These are phyloP conservation scores for Ceratobasidium sp. DNA, from an alignment of 1,284 basidiomycete species.

Conservation along the genomic window DNA sequence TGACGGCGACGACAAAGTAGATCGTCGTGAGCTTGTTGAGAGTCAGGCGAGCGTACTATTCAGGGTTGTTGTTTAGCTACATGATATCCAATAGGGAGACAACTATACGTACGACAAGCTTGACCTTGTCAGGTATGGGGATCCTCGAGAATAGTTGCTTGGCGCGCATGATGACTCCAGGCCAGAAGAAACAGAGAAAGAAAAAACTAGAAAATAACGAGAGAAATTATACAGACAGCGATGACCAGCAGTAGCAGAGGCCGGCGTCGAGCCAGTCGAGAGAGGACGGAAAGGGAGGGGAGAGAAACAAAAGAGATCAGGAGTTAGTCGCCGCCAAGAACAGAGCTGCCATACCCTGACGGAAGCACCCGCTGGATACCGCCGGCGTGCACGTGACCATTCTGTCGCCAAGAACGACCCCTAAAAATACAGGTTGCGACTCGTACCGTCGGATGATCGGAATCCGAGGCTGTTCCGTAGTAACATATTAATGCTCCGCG, in stretches of 20 bases:
- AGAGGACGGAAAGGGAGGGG: neutral
- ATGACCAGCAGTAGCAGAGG: constrained; percentile 21
- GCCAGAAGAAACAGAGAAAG: neutral
- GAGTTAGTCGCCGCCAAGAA: constrained; percentile 21
- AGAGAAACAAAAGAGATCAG: neutral
- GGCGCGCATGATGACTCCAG: constrained; percentile 30
- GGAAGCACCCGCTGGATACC: neutral
- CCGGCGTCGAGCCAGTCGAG: constrained; percentile 28
- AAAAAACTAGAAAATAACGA: neutral
- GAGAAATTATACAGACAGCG: neutral
- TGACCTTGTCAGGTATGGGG: constrained; percentile 40
- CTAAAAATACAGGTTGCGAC: constrained; percentile 17
- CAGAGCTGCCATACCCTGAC: constrained; percentile 25
- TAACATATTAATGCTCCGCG: too few relatives aligned
- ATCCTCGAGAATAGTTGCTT: constrained; percentile 41
- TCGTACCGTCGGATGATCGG: too few relatives aligned
- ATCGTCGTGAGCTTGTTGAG: constrained; percentile 68
- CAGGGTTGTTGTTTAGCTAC: constrained; percentile 17
- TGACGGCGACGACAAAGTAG: constrained; percentile 70
- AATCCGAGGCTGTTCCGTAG: too few relatives aligned
- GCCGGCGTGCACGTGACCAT: constrained; percentile 35
- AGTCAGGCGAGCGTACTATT: constrained; percentile 72
- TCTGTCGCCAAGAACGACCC: constrained; percentile 29
- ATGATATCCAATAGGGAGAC: too few relatives aligned
- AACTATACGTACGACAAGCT: constrained; percentile 40